These are phyloP conservation scores for Akanthomyces uredinophilus DNA, from an alignment of 2,329 filamentous ascomycete genomes.

Conservation along the genomic window DNA sequence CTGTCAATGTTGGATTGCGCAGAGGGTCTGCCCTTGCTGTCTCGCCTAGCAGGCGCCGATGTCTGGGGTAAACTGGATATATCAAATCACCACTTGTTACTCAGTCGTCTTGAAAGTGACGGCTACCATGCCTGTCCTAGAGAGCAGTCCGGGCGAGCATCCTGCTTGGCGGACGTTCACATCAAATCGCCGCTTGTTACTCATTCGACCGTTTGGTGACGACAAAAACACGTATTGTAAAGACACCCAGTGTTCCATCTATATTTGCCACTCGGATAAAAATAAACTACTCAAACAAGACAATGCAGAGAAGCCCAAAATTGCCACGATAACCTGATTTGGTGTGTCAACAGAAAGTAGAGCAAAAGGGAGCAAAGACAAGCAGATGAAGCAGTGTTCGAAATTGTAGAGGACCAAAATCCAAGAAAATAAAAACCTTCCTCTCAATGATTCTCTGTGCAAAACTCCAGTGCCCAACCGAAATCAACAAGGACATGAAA, in stretches of 20 bases:
- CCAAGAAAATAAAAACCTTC: background rate
- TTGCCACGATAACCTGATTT: background rate
- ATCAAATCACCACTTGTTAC: background rate
- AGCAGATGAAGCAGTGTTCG: background rate
- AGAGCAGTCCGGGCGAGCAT: too few species aligned
- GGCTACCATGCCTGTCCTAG: too few species aligned
- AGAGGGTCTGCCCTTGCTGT: background rate
- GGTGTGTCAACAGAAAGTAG: background rate
- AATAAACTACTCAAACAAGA: constrained; percentile 1
- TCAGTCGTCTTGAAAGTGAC: background rate
- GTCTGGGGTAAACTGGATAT: background rate
- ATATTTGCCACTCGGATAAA: background rate
- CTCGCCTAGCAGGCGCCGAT: too few species aligned
- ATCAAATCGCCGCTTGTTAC: background rate
- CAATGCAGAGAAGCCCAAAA: background rate
- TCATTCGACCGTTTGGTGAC: background rate
- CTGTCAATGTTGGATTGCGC: background rate
- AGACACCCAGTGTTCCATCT: background rate
- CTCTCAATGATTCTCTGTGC: background rate
- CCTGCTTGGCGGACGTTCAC: too few species aligned
- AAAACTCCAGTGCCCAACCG: background rate
- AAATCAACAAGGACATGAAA: background rate
- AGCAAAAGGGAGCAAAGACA: background rate
- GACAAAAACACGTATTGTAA: background rate
- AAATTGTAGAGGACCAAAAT: background rate